Percentiles rank a stretch among this genome's conserved stretches.
Conservation (phyloP, 495 filamentous ascomycete genomes). For the Penicillium roqueforti region DNA sequence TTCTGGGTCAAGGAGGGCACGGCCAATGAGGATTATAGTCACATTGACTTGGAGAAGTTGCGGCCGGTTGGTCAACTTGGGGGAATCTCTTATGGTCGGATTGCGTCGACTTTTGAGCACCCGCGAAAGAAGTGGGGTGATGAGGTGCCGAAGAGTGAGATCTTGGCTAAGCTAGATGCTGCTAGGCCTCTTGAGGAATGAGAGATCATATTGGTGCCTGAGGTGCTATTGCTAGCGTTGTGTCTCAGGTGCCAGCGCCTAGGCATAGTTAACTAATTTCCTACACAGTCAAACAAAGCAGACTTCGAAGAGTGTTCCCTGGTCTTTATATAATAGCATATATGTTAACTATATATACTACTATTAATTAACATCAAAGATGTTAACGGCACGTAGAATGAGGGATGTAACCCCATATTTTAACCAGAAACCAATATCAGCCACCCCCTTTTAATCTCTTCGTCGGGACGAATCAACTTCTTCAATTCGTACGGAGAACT, state of each 20-base stretch:
- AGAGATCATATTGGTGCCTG: not conserved
- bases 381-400: not conserved
- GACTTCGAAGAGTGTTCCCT: no score
- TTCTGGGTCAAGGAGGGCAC: constrained; percentile 86
- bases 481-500: not conserved
- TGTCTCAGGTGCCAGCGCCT: no score
- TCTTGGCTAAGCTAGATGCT: constrained; percentile 38
- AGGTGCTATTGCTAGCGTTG: no score
- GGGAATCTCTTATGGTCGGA: constrained; percentile 71
- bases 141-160: constrained; percentile 41
- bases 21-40: constrained; percentile 62
- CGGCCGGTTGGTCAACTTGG: constrained; percentile 70
- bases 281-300: no score
- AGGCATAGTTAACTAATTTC: no score
- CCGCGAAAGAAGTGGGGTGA: constrained; percentile 61
- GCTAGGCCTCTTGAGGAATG: constrained; percentile 13
- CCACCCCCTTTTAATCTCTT: constrained; percentile 9
- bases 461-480: not conserved
- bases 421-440: not conserved
- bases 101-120: constrained; percentile 62
- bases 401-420: constrained; percentile 5
- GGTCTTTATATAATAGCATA: no score
- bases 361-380: not conserved
- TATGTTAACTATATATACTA: no score
- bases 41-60: constrained; percentile 66